A percentile compares a stretch with the other conserved stretches of the same genome.
Conservation (phyloP, 805 yeast species). For the Yamadazyma olivae region DNA sequence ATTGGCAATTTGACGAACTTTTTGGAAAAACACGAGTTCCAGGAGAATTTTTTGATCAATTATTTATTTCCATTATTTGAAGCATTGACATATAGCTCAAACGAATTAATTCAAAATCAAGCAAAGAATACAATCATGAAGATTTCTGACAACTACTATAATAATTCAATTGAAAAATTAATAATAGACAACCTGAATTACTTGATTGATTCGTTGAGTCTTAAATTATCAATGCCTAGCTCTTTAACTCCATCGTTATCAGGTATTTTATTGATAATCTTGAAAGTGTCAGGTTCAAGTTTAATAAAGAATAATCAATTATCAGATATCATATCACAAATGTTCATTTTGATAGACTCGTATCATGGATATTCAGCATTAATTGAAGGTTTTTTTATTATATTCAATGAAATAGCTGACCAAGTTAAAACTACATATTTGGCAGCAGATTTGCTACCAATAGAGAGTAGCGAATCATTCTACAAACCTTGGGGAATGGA, state of each 20-base stretch:
- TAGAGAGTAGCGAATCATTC: conserved; percentile 9
- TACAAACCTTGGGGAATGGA: conserved; percentile 63
- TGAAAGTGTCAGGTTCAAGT: conserved; percentile 66
- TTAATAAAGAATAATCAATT: conserved; percentile 56
- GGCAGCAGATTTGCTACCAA: neutral
- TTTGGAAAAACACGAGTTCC: conserved; percentile 28
- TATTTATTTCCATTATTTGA: conserved; percentile 71
- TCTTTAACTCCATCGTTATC: conserved; percentile 69
- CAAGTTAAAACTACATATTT: conserved; percentile 27
- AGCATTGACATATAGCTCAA: conserved; percentile 55
- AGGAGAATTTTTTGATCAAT: conserved; percentile 60
- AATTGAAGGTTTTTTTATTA: conserved; percentile 69
- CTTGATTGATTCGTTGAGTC: conserved; percentile 72
- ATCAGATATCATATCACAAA: conserved; percentile 68
- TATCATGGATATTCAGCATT: conserved; percentile 79
- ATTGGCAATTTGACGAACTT: conserved; percentile 30
- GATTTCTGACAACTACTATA: conserved; percentile 41
- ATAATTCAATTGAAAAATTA: conserved; percentile 54
- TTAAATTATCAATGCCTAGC: conserved; percentile 63
- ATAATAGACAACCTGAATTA: conserved; percentile 75
- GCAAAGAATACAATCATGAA: conserved; percentile 52
- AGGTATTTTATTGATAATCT: conserved; percentile 64
- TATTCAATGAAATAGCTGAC: conserved; percentile 59
- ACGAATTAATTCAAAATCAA: conserved; percentile 48
- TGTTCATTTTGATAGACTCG: conserved; percentile 74